phyloP scores from a whole-genome alignment of 2,329 filamentous ascomycete species.

The Penicillium sp. region DNA sequence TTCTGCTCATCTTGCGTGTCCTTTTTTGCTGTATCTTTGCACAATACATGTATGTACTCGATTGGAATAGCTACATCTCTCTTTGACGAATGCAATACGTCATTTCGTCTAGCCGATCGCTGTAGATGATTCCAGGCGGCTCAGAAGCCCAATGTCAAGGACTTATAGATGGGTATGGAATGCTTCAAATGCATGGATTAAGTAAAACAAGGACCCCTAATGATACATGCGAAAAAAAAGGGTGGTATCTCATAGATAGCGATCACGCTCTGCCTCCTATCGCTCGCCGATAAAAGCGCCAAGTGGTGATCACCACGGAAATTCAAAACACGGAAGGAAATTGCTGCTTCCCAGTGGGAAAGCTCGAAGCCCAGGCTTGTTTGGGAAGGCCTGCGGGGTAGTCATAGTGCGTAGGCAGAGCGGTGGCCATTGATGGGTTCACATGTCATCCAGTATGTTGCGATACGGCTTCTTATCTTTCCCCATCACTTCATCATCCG shows the following conservation, averaged over 20 bases:
- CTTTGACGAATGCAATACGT: not conserved
- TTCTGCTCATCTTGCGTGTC: not conserved
- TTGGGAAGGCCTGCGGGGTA: not conserved
- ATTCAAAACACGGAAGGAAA: constrained; percentile 7
- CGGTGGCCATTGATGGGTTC: not conserved
- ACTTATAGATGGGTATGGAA: not conserved
- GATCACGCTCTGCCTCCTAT: constrained; percentile 15
- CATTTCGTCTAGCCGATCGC: not conserved
- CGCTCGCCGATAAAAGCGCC: constrained; percentile 18
- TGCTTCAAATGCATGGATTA: constrained; percentile 17
- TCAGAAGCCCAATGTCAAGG: not conserved
- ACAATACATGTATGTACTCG: not conserved
- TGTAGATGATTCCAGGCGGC: not conserved
- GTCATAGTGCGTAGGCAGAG: not conserved
- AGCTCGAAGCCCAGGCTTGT: not conserved
- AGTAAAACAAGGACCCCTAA: constrained; percentile 14
- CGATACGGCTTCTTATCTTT: not conserved
- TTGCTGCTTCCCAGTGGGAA: not conserved
- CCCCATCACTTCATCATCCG: not conserved
- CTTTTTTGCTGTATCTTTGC: not conserved
- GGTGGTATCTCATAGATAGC: constrained; percentile 25
- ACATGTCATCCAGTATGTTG: no score
- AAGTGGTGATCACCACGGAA: constrained; percentile 5
- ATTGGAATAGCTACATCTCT: not conserved
- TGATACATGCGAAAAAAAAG: constrained; percentile 21